Percentiles rank a stretch among this genome's conserved stretches.
Evolutionary conservation across 2,329 filamentous ascomycete species (phyloP).

Genomic region (Ustulina deusta): DNA sequence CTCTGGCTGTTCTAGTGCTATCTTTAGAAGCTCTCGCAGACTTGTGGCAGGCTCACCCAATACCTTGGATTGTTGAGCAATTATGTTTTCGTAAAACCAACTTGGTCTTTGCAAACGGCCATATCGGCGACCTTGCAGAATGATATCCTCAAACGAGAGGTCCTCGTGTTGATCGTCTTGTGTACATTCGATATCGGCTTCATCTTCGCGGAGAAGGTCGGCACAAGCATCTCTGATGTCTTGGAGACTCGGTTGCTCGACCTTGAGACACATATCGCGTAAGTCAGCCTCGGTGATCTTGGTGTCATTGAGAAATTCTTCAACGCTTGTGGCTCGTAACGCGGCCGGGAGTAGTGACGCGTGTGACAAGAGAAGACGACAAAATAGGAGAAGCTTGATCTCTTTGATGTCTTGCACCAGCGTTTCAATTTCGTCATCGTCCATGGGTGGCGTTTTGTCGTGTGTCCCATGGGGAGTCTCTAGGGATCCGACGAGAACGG

Average conservation of each 20-base stretch:
- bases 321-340: slow-evolving; percentile 57
- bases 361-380: slow-evolving; percentile 60
- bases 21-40: slow-evolving; percentile 1
- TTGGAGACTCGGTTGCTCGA: slow-evolving; percentile 61
- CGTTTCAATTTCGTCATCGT: slow-evolving; percentile 57
- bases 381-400: slow-evolving; percentile 63
- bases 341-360: slow-evolving; percentile 59
- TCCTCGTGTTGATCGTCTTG: slow-evolving; percentile 50
- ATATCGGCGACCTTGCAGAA: slow-evolving; percentile 41
- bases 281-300: slow-evolving; percentile 58
- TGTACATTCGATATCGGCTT: slow-evolving; percentile 47
- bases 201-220: slow-evolving; percentile 58
- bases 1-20: slow-evolving; percentile 41
- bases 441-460: slow-evolving; percentile 54
- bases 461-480: slow-evolving; percentile 49
- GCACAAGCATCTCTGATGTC: slow-evolving; percentile 64
- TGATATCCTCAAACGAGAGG: slow-evolving; percentile 45
- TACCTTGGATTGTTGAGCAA: slow-evolving; percentile 53
- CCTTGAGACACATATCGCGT: slow-evolving; percentile 60
- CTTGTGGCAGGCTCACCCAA: slow-evolving; percentile 30
- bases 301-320: slow-evolving; percentile 58
- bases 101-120: slow-evolving; percentile 29
- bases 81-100: slow-evolving; percentile 45
- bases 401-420: slow-evolving; percentile 60
- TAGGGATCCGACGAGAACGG: slow-evolving; percentile 51